Percentiles rank a stretch among this genome's conserved stretches.
Conservation (phyloP, 495 filamentous ascomycete species). For the Cercophora samala region DNA sequence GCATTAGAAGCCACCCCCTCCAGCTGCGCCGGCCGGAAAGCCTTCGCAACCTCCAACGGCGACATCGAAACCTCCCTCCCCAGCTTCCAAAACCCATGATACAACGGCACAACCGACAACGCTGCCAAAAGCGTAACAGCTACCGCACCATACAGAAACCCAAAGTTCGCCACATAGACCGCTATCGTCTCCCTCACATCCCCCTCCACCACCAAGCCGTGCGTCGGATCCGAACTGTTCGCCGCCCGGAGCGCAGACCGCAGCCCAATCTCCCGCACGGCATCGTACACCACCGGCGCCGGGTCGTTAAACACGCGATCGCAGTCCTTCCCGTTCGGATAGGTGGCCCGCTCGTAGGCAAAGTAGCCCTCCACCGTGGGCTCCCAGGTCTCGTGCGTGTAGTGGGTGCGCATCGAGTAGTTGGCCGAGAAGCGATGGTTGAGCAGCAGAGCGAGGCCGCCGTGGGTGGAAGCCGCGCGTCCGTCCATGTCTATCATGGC, state of each 20-base stretch:
- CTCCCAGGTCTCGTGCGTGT: neutral
- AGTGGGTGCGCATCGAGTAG: no score
- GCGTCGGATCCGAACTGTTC: neutral
- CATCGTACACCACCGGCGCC: neutral
- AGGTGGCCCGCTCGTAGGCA: neutral
- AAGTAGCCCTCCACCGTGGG: neutral
- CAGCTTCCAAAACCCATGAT: constrained; percentile 34
- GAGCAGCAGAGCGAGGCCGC: constrained; percentile 9
- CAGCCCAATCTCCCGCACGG: neutral
- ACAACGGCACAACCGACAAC: constrained; percentile 24
- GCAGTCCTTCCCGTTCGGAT: neutral
- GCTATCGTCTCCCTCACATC: neutral
- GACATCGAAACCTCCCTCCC: constrained; percentile 29
- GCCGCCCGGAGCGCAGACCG: neutral
- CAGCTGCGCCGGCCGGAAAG: constrained; percentile 28
- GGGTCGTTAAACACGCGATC: constrained; percentile 1
- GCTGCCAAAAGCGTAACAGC: constrained; percentile 14
- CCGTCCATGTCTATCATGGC: neutral
- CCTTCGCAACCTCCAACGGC: constrained; percentile 36
- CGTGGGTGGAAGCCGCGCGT: constrained; percentile 2
- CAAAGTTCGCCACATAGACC: constrained; percentile 12
- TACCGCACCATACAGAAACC: neutral
- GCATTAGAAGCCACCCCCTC: constrained; percentile 27
- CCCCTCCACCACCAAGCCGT: neutral
- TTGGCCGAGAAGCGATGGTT: constrained; percentile 4